These are phyloP conservation scores for Tuctoria greenei DNA, from an alignment of 176 grass and related monocot genomes.

Conservation along the genomic window DNA sequence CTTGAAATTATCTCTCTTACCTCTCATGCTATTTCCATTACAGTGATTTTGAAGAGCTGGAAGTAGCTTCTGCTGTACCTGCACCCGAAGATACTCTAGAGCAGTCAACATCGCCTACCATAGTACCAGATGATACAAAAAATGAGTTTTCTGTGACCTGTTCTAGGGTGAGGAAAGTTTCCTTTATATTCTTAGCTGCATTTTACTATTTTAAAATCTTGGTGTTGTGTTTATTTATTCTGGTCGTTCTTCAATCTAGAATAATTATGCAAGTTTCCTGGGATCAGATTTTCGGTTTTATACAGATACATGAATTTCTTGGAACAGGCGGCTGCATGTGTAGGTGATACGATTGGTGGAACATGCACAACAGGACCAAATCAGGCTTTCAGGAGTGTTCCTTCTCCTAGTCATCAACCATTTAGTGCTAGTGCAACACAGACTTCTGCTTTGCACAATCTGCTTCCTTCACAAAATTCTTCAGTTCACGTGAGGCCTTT, in stretches of 20 bases:
- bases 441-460: constrained; percentile 30
- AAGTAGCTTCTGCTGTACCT: constrained; percentile 50
- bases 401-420: constrained; percentile 37
- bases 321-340: constrained; percentile 38
- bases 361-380: constrained; percentile 11
- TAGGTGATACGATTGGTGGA: constrained; percentile 28
- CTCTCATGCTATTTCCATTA: constrained; percentile 20
- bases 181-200: background rate
- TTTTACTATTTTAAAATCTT: constrained; percentile 5
- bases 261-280: background rate
- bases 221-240: background rate
- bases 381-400: constrained; percentile 20
- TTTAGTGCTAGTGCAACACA: constrained; percentile 28
- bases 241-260: background rate
- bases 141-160: constrained; percentile 26
- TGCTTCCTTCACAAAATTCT: constrained; percentile 32
- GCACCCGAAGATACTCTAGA: constrained; percentile 42
- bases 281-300: background rate
- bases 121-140: constrained; percentile 14
- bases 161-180: constrained; percentile 29
- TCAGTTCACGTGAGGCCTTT: constrained; percentile 27
- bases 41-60: constrained; percentile 53
- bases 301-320: constrained; percentile 17
- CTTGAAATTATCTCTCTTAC: constrained; percentile 16
- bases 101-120: constrained; percentile 17